Evolutionary conservation across 1,139 yeast species (phyloP), one percentile per base, ranked within the genome.

Genomic region (Candida tetrigidarum): DNA sequence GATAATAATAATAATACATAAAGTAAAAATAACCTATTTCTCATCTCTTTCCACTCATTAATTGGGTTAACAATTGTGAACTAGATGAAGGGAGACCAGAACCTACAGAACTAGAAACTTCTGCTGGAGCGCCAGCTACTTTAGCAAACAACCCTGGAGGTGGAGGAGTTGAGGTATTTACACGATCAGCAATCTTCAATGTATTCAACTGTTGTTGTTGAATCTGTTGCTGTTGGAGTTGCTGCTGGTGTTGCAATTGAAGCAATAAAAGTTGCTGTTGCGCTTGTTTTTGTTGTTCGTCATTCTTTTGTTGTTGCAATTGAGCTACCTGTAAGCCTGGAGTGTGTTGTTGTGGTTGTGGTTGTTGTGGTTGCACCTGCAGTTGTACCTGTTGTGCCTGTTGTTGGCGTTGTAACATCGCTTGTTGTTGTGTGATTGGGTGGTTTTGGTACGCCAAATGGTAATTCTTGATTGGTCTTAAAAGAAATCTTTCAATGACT

Each of bases 21-120:
- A 28, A 16, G 40, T 12, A 39, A 32, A 22, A 27, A 10, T 19
- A 25, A 22, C 30, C 39, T 37, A 25, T 23, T 12, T 30, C 20
- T 57, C n/a, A 70, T 55, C 69, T 81, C 64, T 84, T 84, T 27
- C 89, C 88, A 52, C 83, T 81, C 79, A 85, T 81, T 58, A 85
- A 71, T 59, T 85, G 92, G 42, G 80, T 83, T 54, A 85, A 71
- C 55, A 86, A 71, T 59, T 85, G 91, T 22, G 86, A 80, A 43
- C 89, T 84, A 4, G 76, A 69, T 22, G 75, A 67, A 53, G 78
- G 63, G 46, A 52, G 55, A 18, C 36, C 36, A 25, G 56, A 51
- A 12, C 30, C 37, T 14, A 66, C 46, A 26, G 35, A 20, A 38
- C 16, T 39, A 3, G 41, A 30, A 23, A 23, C 33, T 16, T 47